A percentile compares a stretch with the other conserved stretches of the same genome.
Conservation (phyloP, 1,284 basidiomycete genomes). For the Cutaneotrichosporon sp. region DNA sequence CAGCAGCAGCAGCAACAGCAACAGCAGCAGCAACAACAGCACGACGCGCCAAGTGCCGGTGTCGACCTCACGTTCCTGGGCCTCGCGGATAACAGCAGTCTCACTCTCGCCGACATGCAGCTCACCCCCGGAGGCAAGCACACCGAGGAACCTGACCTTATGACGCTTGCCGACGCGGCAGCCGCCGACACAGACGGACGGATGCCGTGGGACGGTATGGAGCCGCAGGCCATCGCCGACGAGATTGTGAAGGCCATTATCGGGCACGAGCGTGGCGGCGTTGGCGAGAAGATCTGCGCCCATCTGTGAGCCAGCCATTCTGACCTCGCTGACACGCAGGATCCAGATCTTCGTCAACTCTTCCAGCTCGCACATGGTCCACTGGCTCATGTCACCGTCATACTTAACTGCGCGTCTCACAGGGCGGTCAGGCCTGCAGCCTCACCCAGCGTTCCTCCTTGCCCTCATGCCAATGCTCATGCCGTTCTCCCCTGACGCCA, state of each 20-base stretch:
- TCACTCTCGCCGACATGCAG: slow-evolving; percentile 9
- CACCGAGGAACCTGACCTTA: slow-evolving; percentile 38
- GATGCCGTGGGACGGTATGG: slow-evolving; percentile 31
- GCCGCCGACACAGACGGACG: slow-evolving; percentile 25
- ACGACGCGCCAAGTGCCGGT: slow-evolving; percentile 4
- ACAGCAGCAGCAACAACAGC: background rate
- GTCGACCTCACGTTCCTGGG: slow-evolving; percentile 9
- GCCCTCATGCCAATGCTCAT: slow-evolving; percentile 27
- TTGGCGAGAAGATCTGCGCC: slow-evolving; percentile 38
- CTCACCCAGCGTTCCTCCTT: slow-evolving; percentile 34
- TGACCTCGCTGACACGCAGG: slow-evolving; percentile 14
- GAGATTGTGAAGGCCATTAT: slow-evolving; percentile 31
- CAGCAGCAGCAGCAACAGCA: background rate
- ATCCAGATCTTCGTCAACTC: slow-evolving; percentile 26
- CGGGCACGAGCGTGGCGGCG: slow-evolving; percentile 27
- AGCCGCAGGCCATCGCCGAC: slow-evolving; percentile 22
- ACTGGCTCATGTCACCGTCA: slow-evolving; percentile 23
- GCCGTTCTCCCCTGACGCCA: slow-evolving; percentile 17
- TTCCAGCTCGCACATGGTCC: slow-evolving; percentile 12
- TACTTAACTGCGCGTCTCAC: slow-evolving; percentile 25
- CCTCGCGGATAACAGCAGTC: background rate
- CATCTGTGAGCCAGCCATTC: slow-evolving; percentile 33
- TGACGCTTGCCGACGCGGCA: slow-evolving; percentile 48
- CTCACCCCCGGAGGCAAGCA: slow-evolving; percentile 5
- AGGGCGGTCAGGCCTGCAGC: slow-evolving; percentile 17